These are phyloP conservation scores for Kwoniella mangroviensis DNA, from an alignment of 768 basidiomycete genomes.

Conservation along the genomic window DNA sequence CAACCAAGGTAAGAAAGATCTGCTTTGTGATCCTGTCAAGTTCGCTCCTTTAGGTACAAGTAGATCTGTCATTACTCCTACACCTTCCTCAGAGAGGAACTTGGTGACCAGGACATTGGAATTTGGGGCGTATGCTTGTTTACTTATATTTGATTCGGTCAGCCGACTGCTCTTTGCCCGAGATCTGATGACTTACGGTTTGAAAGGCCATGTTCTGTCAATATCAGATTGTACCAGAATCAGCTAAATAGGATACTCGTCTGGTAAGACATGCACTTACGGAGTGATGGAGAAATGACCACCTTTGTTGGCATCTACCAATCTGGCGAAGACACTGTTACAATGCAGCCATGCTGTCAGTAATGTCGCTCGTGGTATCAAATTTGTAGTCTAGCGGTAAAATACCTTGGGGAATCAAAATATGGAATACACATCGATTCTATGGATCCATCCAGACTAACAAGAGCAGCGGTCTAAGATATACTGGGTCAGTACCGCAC, in stretches of 20 bases:
- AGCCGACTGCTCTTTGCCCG: too few relatives aligned
- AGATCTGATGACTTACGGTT: conserved; percentile 60
- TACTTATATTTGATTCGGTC: conserved; percentile 15
- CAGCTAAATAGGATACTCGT: not conserved
- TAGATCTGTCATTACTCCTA: conserved; percentile 77
- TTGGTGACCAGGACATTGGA: conserved; percentile 81
- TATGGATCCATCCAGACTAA: conserved; percentile 60
- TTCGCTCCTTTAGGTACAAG: conserved; percentile 54
- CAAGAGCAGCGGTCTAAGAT: conserved; percentile 52
- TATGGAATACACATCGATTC: conserved; percentile 91
- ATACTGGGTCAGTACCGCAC: not conserved
- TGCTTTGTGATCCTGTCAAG: conserved; percentile 30
- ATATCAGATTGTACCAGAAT: not conserved
- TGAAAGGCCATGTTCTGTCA: conserved; percentile 47
- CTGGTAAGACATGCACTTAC: conserved; percentile 11
- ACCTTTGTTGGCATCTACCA: conserved; percentile 63
- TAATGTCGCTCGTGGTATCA: not conserved
- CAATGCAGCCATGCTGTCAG: not conserved
- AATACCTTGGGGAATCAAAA: conserved; percentile 83
- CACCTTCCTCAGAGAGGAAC: conserved; percentile 87
- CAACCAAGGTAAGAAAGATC: conserved; percentile 49
- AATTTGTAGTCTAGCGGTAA: too few relatives aligned
- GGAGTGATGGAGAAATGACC: conserved; percentile 83
- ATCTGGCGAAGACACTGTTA: conserved; percentile 71
- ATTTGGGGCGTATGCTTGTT: conserved; percentile 55